These are phyloP conservation scores for Tulasnella sp. DNA, from an alignment of 768 basidiomycete genomes.

Conservation along the genomic window DNA sequence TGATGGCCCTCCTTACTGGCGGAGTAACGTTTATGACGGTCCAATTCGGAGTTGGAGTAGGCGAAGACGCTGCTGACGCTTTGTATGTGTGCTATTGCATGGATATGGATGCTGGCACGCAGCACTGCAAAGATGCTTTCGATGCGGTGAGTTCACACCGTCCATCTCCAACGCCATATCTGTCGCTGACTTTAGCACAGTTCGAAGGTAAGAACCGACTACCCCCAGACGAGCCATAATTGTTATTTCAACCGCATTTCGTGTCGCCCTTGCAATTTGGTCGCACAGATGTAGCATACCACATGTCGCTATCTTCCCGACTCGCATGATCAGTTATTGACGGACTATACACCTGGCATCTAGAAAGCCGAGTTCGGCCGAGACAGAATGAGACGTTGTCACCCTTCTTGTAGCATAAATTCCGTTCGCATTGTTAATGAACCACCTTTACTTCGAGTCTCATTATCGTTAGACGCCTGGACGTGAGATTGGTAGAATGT, in stretches of 20 bases:
- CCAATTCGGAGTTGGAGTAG: conserved; percentile 67
- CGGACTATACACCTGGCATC: too few species aligned
- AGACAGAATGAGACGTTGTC: too few species aligned
- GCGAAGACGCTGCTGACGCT: conserved; percentile 61
- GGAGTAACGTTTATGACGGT: conserved; percentile 72
- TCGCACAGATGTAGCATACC: too few species aligned
- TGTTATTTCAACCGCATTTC: too few species aligned
- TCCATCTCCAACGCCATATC: neutral
- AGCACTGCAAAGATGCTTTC: conserved; percentile 42
- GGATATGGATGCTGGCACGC: conserved; percentile 42
- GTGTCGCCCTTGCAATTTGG: too few species aligned
- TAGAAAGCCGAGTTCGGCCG: too few species aligned
- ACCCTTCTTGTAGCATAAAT: too few species aligned
- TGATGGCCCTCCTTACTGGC: conserved; percentile 64
- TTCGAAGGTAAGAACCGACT: conserved; percentile 6
- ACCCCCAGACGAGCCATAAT: neutral
- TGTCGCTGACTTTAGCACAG: neutral
- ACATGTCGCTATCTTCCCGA: too few species aligned
- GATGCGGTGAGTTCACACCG: conserved; percentile 36
- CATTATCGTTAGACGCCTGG: too few species aligned
- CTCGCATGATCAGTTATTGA: too few species aligned
- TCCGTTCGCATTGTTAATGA: too few species aligned
- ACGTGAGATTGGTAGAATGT: conserved; percentile 2
- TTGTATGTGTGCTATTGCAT: conserved; percentile 57
- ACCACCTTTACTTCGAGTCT: too few species aligned